Evolutionary conservation across 352 stramenopile species (phyloP), one percentile per base, ranked within the genome.

Genomic region (Hyaloperonospora brassicae): DNA sequence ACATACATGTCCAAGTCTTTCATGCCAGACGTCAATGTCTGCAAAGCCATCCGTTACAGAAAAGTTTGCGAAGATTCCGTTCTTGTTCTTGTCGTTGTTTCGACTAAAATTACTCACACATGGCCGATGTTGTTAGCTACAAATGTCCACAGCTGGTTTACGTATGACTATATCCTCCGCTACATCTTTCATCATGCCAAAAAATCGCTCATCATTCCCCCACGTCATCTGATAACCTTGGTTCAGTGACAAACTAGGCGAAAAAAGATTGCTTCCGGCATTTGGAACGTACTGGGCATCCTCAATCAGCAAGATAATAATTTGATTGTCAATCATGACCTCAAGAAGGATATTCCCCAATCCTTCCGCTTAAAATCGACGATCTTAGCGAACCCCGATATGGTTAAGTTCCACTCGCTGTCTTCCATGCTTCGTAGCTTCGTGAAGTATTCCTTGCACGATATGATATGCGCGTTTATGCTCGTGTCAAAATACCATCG

Each of bases 401-500:
- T 53, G 0, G 2, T 59, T 7, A 47, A 25, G 38, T 62, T 58
- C 21, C 56, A 57, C 14, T 38, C 45, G 30, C 56, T 55, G 17
- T 63, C 50, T 7, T 59, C 50, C 57, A 64, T 59, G 24, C 24
- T 50, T 0, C 56, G 24, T 2, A 57, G 1, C 11, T 22, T n/a
- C 0, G 50, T 59, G 8, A 64, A 64, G 21, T 64, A 64, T 21
- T 59, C 47, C 31, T 59, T 64, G 21, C 39, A 34, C 5, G 50
- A 38, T 45, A 27, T 34, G 35, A 62, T 57, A 24, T 64, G 47
- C 22, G 50, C 57, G 24, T 64, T 52, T 17, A 22, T 49, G 24
- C 57, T 50, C 3, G 23, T 64, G 21, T 59, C 45, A 23, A 64
- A 64, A n/a, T 52, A 64, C 57, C 50, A 57, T 24, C 14, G 11